Base-by-base conservation (phyloP, 805 yeast species). In the Schwanniomyces polymorphus region DNA sequence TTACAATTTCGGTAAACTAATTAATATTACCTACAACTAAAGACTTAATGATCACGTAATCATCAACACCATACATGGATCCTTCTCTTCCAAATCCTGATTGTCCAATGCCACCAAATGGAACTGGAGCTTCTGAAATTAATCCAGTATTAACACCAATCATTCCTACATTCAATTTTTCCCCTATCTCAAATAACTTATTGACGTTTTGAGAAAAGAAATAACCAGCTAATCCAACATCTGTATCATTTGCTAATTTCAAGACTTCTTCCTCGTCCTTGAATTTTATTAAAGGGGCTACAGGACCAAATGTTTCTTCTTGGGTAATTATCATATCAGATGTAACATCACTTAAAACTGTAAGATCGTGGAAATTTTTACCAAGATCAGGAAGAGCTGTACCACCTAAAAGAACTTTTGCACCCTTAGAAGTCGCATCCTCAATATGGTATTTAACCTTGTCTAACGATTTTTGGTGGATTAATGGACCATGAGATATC, bases 291-390 rank as follows among this genome's bases (percentile, higher is more conserved):
- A 88, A 65, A 1, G 90, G 88, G 16, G 88, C 88, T 14, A 88
- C 72, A 2, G 95, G 95, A 2, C 94, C 95, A 63, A 88, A 88
- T 2, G 91, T 86, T 63, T 88, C 95, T 55, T 86, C 91, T n/a
- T 64, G 54, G 54, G 78, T 73, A 28, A 87, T 79, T 37, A 63
- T 52, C 81, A 87, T 86, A 17, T 72, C 74, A 2, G 69, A 61
- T 42, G 82, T 79, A 41, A 82, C 86, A 49, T 80, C 78, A n/a
- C 79, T 73, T 43, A 88, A 61, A 11, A 88, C 74, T 0, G 95
- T 88, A 47, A 88, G 82, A 25, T 81, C 84, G 59, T 76, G 88
- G 72, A 83, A 88, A 58, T 72, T 72, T 38, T 76, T 79, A 5
- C 92, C 92, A 14, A 86, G 56, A 23, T 78, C 79, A 3, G 76